These are phyloP conservation scores for Fusarium nodosum DNA, from an alignment of 2,329 filamentous ascomycete genomes.

Conservation along the genomic window DNA sequence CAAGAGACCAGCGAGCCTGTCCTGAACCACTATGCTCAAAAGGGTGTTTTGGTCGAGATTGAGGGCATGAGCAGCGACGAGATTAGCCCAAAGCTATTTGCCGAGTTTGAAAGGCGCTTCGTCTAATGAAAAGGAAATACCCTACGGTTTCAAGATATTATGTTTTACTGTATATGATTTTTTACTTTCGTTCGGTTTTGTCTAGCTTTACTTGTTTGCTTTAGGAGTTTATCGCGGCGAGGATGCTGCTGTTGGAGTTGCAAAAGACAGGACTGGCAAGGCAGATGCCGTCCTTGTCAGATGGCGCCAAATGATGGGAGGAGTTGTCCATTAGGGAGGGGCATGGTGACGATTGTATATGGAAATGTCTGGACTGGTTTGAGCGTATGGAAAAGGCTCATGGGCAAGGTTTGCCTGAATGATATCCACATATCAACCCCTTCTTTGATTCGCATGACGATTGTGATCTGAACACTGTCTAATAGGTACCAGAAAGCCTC, in stretches of 20 bases:
- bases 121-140: conserved; percentile 44
- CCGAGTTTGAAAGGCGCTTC: conserved; percentile 85
- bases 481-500: no score
- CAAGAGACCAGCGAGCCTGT: conserved; percentile 87
- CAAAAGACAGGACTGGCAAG: conserved; percentile 30
- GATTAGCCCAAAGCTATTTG: conserved; percentile 89
- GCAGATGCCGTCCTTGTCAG: conserved; percentile 16
- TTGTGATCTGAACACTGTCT: neutral
- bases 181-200: conserved; percentile 24
- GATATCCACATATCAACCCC: conserved; percentile 35
- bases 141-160: conserved; percentile 27
- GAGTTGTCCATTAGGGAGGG: conserved; percentile 26
- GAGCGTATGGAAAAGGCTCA: conserved; percentile 16
- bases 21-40: conserved; percentile 87
- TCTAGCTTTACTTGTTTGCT: conserved; percentile 21
- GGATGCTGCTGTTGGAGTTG: conserved; percentile 45
- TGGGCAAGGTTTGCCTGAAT: conserved; percentile 23
- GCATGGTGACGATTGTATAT: conserved; percentile 29
- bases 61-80: conserved; percentile 92
- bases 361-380: conserved; percentile 7
- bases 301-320: conserved; percentile 28
- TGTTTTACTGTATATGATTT: conserved; percentile 24
- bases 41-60: conserved; percentile 88
- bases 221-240: conserved; percentile 45
- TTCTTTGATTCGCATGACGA: conserved; percentile 15